Percentiles rank a stretch among this genome's conserved stretches.
phyloP scores from a whole-genome alignment of 768 basidiomycete genomes.

The Phaffia tasmanica region DNA sequence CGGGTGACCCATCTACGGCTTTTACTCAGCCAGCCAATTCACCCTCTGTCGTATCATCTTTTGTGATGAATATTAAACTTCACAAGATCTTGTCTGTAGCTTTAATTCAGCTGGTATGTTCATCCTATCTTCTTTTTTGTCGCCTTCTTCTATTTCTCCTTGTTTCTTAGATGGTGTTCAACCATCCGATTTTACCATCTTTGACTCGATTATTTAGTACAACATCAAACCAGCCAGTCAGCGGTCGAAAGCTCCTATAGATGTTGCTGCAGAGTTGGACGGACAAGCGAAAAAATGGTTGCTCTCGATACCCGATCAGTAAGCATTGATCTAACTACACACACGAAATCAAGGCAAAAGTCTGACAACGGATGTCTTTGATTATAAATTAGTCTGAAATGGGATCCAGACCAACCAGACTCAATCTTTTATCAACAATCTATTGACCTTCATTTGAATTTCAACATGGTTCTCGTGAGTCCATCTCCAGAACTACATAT shows the following conservation, averaged over 20 bases:
- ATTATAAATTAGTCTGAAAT: conserved; percentile 4
- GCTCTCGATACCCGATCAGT: neutral
- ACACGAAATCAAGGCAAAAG: neutral
- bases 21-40: conserved; percentile 12
- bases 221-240: conserved; percentile 3
- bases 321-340: neutral
- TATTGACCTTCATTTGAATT: neutral
- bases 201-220: conserved; percentile 3
- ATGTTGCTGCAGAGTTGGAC: neutral
- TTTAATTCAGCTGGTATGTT: conserved; percentile 11
- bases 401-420: conserved; percentile 17
- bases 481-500: neutral
- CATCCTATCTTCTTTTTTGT: neutral
- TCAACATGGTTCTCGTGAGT: neutral
- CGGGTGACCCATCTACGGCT: conserved; percentile 3
- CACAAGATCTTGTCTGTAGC: conserved; percentile 17
- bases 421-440: conserved; percentile 9
- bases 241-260: neutral
- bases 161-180: no score
- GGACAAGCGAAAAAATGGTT: neutral
- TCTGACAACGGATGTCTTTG: neutral
- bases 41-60: conserved; percentile 18
- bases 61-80: conserved; percentile 16
- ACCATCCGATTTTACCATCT: neutral
- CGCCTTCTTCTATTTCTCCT: neutral